phyloP scores from a whole-genome alignment of 2,329 filamentous ascomycete genomes.

The Colletotrichum australisinense region DNA sequence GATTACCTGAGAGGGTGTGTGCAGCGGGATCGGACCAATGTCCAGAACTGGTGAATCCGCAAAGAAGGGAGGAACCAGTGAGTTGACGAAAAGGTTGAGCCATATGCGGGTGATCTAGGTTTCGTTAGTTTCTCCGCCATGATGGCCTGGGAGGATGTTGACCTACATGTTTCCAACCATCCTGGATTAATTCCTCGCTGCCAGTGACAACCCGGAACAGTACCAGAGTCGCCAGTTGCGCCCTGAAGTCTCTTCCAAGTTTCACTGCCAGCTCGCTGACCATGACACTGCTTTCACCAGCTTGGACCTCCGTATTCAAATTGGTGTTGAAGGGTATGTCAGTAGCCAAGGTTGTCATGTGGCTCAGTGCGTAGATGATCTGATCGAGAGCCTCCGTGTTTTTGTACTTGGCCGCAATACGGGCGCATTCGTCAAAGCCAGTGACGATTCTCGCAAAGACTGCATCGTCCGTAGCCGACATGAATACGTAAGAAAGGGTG shows the following conservation, averaged over 20 bases:
- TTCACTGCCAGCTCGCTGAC: conserved; percentile 97
- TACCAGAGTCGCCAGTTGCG: conserved; percentile 94
- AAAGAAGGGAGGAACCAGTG: conserved; percentile 86
- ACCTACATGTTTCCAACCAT: conserved; percentile 83
- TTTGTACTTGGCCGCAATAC: conserved; percentile 87
- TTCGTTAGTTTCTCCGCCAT: conserved; percentile 49
- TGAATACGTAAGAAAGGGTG: conserved; percentile 97
- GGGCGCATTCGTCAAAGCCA: conserved; percentile 95
- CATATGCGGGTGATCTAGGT: conserved; percentile 86
- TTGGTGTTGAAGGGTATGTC: conserved; percentile 82
- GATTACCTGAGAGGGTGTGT: conserved; percentile 91
- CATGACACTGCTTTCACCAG: conserved; percentile 93
- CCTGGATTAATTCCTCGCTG: conserved; percentile 80
- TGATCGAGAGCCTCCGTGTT: conserved; percentile 90
- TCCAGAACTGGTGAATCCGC: conserved; percentile 72
- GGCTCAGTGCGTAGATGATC: conserved; percentile 89
- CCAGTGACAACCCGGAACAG: conserved; percentile 91
- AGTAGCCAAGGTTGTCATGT: conserved; percentile 88
- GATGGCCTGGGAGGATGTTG: neutral
- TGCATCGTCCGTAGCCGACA: conserved; percentile 96
- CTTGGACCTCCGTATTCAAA: conserved; percentile 95
- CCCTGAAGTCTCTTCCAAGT: conserved; percentile 92
- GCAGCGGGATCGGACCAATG: conserved; percentile 85
- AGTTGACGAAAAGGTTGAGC: conserved; percentile 96
- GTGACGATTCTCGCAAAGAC: conserved; percentile 94